phyloP scores from a whole-genome alignment of 2,329 filamentous ascomycete genomes.

The Colletotrichum nymphaeae region DNA sequence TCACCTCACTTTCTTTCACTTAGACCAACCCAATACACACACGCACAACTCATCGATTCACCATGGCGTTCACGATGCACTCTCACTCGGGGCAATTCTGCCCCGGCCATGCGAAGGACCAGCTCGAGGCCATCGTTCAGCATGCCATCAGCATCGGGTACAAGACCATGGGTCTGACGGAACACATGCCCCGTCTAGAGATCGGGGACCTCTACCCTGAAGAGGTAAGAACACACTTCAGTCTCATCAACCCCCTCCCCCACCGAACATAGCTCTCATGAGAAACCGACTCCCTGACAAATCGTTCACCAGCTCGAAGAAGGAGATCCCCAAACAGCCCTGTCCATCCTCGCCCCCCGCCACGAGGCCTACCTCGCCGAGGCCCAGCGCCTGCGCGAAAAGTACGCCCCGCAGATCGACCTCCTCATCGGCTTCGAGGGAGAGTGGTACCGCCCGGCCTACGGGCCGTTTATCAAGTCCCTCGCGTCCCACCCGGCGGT shows the following conservation, averaged over 20 bases:
- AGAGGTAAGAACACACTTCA: slow-evolving; percentile 66
- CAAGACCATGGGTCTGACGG: slow-evolving; percentile 86
- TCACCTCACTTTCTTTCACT: neutral
- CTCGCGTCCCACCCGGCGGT: slow-evolving; percentile 72
- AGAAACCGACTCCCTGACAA: slow-evolving; percentile 33
- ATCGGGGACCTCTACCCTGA: slow-evolving; percentile 89
- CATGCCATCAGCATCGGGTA: slow-evolving; percentile 83
- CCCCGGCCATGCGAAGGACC: slow-evolving; percentile 85
- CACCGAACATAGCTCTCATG: neutral
- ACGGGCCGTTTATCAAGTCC: slow-evolving; percentile 65
- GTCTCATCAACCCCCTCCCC: too few species aligned
- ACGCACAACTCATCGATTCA: slow-evolving; percentile 21
- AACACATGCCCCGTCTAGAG: slow-evolving; percentile 90
- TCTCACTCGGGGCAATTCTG: slow-evolving; percentile 99
- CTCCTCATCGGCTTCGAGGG: slow-evolving; percentile 92
- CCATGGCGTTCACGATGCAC: slow-evolving; percentile 97
- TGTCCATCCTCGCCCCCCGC: slow-evolving; percentile 61
- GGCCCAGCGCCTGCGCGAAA: slow-evolving; percentile 76
- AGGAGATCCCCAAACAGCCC: slow-evolving; percentile 58
- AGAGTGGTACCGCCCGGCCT: slow-evolving; percentile 86
- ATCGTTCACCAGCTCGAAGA: slow-evolving; percentile 57
- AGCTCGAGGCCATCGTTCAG: slow-evolving; percentile 85
- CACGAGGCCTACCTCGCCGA: slow-evolving; percentile 82
- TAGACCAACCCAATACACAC: neutral
- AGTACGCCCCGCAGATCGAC: slow-evolving; percentile 78